Evolutionary conservation across 495 filamentous ascomycete genomes (phyloP), one percentile per base, ranked within the genome.

Genomic region (Neurospora discreta): DNA sequence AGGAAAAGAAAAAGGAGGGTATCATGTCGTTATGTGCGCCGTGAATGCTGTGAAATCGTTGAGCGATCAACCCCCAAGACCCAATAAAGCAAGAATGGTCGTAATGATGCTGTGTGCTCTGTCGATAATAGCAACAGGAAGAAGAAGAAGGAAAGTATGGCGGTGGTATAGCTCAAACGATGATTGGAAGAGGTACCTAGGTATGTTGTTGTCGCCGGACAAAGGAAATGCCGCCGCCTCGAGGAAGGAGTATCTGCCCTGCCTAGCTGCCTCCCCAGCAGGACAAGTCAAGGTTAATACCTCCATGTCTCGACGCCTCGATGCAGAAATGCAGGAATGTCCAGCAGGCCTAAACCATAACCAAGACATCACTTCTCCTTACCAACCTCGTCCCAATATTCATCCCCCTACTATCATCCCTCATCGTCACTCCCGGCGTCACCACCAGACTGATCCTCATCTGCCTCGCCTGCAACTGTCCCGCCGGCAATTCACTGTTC

Each of bases 341-440:
- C 42, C 30, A 4, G 30, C 30, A 5, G 10, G 20, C 52, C 52
- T 65, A 65, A 65, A 30, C 52, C 69, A 73, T 73, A 60, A 73
- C 23, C 26, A 71, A n/a, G 6, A 71, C 72, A 20, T 39, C 52
- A 0, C 15, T 7, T 41, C 75, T 69, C 68, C 72, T 71, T 2
- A 81, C n/a, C 18, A 70, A 71, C 67, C 76, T 78, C 0, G 74
- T 71, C 39, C 44, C 65, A 13, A 78, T 74, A 23, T 68, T 73
- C 4, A 75, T 72, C 7, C 73, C 72, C 13, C 69, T 39, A 0
- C 2, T 4, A 39, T 80, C 77, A 43, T 80, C 73, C 5, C 79
- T 72, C 71, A 79, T 72, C 1, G 75, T 78, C 15, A 80, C 71
- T 3, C 76, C 74, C 9, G 80, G 80, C 7, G 80, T 80, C 30